Base-by-base conservation (phyloP, 176 grass and related monocot genomes). In the Musa schizocarpa region DNA sequence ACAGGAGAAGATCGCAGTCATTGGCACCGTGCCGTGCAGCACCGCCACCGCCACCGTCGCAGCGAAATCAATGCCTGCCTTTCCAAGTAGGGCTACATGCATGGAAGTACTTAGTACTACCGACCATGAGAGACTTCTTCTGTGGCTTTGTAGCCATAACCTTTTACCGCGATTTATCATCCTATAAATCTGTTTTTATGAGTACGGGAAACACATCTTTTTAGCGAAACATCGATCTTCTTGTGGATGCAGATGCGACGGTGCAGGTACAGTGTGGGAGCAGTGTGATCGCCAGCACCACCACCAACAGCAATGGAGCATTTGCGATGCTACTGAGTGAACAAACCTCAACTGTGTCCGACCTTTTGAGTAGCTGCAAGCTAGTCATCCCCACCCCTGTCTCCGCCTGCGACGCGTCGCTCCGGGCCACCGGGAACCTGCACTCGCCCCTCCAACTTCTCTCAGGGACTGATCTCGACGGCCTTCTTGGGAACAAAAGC, bases 21-120 rank as follows among this genome's bases (percentile, higher is more conserved):
- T 61, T 66, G 91, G 91, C 61, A 2, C 69, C 8, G 91, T 93
- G 58, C 87, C 87, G 1, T 93, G 91, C 74, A 76, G 77, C 82
- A 2, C 63, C 0, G 87, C 82, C 1, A 79, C 63, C 1, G 63
- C 54, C 19, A 43, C 34, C 34, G 34, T 43, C 34, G 34, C 34
- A 43, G 34, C 4, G 34, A 43, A 43, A 43, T 43, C 34, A 43
- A 6, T 43, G 34, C 58, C 73, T 50, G 20, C 2, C 13, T 94
- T 94, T 83, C 75, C 91, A 9, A 83, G 91, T 94, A 90, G 88
- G 68, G 54, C 66, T 11, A 2, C 66, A 16, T 23, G 22, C 3
- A 20, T 48, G 13, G 11, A 68, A 12, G 10, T 14, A 68, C 13
- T 29, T 25, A 68, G 1, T 68, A 2, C 1, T 0, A 27, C 20